These are phyloP conservation scores for Sugiyamaella qingdaonensis DNA, from an alignment of 805 yeast species.

Conservation along the genomic window DNA sequence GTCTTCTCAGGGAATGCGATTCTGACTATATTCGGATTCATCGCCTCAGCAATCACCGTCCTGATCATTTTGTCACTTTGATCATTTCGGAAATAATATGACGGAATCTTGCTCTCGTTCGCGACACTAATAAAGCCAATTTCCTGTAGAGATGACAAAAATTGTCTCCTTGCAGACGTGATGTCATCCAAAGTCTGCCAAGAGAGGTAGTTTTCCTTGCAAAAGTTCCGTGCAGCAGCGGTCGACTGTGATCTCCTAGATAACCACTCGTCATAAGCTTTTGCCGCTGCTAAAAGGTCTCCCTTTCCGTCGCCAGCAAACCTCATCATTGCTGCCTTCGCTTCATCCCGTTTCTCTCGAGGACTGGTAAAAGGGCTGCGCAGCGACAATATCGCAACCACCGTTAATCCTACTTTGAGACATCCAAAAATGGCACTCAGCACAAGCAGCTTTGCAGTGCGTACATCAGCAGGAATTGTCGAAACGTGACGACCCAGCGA, in stretches of 20 bases:
- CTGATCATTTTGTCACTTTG: constrained; percentile 50
- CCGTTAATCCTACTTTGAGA: constrained; percentile 66
- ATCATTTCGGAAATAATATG: constrained; percentile 48
- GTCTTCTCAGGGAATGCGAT: constrained; percentile 81
- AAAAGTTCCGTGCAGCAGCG: constrained; percentile 39
- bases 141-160: constrained; percentile 65
- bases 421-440: constrained; percentile 81
- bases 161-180: constrained; percentile 64
- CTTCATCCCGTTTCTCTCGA: constrained; percentile 57
- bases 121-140: constrained; percentile 67
- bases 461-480: constrained; percentile 76
- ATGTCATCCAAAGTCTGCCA: constrained; percentile 66
- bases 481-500: constrained; percentile 78
- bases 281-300: constrained; percentile 65
- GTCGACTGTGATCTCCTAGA: constrained; percentile 25
- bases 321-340: constrained; percentile 38
- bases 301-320: constrained; percentile 52
- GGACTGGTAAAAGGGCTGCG: constrained; percentile 70
- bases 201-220: constrained; percentile 58
- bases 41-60: constrained; percentile 72
- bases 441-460: constrained; percentile 76
- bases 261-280: constrained; percentile 55
- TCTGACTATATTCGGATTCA: constrained; percentile 77
- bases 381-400: constrained; percentile 71
- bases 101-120: constrained; percentile 33